Base-by-base conservation (phyloP, 345 rosid genomes). In the Salix caprea region DNA sequence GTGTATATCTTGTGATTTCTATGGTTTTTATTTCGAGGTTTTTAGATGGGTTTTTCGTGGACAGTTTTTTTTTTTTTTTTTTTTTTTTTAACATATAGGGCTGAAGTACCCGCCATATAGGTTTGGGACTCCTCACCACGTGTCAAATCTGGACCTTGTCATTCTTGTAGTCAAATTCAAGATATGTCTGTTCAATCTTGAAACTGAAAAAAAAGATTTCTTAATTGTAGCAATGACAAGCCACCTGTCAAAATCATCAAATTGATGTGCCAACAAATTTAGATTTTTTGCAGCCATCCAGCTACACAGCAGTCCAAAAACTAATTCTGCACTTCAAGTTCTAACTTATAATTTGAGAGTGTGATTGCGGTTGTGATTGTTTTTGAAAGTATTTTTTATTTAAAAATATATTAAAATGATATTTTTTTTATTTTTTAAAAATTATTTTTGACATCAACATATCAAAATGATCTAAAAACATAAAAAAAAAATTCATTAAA, bases 81-180 rank as follows among this genome's bases (percentile, higher is more conserved):
- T 10, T 14, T 37, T 13, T 34, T 34, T 15, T 34, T 32, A 10
- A 40, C 44, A 40, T 67, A 7, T 13, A 32, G 65, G 68, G n/a
- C 37, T 62, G 56, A 19, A 10, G 5, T 10, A 37, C 37, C 58
- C 67, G 39, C 67, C 56, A 19, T 5, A 6, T 28, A 67, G 58
- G 42, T 54, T 39, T 39, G 54, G 67, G 56, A 9, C 30, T 56
- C 16, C 54, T 34, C 64, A 13, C 19, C 64, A 30, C 19, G 54
- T 48, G 48, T 76, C 19, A 42, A 65, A 13, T 67, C 39, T 16
- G 7, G 40, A 54, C 28, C 30, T 32, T 54, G 7, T 19, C 32
- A 11, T 67, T 76, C 56, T 68, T 76, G 73, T 16, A 54, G 19
- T 75, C 64, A 67, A 68, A 67, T 58, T 65, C 21, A 68, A 68